Evolutionary conservation across 2,329 filamentous ascomycete species (phyloP), one percentile per base, ranked within the genome.

Genomic region (Magnaporthales sp.): DNA sequence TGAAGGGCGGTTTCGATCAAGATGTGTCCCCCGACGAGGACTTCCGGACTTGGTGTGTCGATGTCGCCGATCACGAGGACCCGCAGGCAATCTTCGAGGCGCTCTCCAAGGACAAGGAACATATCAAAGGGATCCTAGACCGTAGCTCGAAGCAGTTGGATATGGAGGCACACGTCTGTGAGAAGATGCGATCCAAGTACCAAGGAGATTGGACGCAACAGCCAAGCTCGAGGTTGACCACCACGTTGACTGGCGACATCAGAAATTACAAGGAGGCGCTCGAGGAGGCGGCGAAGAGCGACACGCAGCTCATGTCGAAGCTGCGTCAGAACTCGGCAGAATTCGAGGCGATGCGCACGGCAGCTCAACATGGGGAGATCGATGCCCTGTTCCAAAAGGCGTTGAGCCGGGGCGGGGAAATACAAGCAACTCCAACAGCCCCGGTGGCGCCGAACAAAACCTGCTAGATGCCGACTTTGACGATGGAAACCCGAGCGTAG

Each of bases 111-210:
- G 91, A 95, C 72, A 96, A 94, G 76, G 86, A 91, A 22, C 84
- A 86, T 1, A 91, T 97, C 13, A 76, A 92, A 29, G 82, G 83
- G 2, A 85, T 88, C 2, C 77, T 99, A 67, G 93, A 97, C 67
- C 86, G 86, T 67, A 92, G 92, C 72, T 88, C 89, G 66, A 96
- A 96, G 75, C 91, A 96, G 73, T 80, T 99, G 58, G 95, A 99
- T 71, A 93, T 95, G 88, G 95, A 99, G 77, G 96, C 98, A 79
- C 96, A 92, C 67, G 92, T 98, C 0, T 99, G 95, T 76, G 95
- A 99, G 77, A 99, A 98, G 82, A 99, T 99, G 95, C 87, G 95
- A 62, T 96, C 93, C 13, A 99, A 99, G 76, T 98, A 98, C 75
- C 93, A 94, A 66, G 85, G 84, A 30, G 94, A 98, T 66, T 99